Evolutionary conservation across 345 rosid genomes (phyloP).

Genomic region (Syzygium jambos): DNA sequence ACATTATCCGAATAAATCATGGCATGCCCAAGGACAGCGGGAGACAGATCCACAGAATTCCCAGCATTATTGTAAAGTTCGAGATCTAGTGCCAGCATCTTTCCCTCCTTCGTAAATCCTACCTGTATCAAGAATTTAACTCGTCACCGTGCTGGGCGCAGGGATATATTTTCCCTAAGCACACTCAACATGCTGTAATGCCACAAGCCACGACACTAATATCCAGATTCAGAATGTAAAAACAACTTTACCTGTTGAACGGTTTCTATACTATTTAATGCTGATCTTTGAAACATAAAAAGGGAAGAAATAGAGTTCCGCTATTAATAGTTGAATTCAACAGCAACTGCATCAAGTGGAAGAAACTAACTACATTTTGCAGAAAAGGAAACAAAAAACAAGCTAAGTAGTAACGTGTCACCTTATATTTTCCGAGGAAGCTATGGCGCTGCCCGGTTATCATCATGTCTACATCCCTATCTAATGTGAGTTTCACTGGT

Average conservation of each 20-base stretch:
- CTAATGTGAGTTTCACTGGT: conserved; percentile 77
- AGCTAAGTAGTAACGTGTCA: conserved; percentile 6
- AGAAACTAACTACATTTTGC: not conserved
- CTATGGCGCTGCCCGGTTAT: conserved; percentile 92
- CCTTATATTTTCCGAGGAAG: conserved; percentile 94
- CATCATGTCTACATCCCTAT: conserved; percentile 93
- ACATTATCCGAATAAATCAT: conserved; percentile 88
- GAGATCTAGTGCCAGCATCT: conserved; percentile 74
- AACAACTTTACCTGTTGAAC: not conserved
- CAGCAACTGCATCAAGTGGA: not conserved
- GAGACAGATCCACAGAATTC: conserved; percentile 81
- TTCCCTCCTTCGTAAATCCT: conserved; percentile 79
- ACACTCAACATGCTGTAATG: not conserved
- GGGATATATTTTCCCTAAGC: not conserved
- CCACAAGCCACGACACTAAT: not conserved
- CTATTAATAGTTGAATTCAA: not conserved
- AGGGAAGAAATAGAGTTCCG: not conserved
- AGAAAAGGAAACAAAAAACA: not conserved
- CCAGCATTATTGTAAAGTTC: conserved; percentile 88
- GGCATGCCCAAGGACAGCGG: conserved; percentile 67
- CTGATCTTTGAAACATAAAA: not conserved
- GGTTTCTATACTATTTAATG: not conserved
- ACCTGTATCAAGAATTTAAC: conserved; percentile 34
- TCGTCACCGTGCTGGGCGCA: not conserved
- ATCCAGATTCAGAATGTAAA: not conserved